Evolutionary conservation across 306 rosid species (phyloP), one percentile per base, ranked within the genome.

Genomic region (Cucurbita pepo): DNA sequence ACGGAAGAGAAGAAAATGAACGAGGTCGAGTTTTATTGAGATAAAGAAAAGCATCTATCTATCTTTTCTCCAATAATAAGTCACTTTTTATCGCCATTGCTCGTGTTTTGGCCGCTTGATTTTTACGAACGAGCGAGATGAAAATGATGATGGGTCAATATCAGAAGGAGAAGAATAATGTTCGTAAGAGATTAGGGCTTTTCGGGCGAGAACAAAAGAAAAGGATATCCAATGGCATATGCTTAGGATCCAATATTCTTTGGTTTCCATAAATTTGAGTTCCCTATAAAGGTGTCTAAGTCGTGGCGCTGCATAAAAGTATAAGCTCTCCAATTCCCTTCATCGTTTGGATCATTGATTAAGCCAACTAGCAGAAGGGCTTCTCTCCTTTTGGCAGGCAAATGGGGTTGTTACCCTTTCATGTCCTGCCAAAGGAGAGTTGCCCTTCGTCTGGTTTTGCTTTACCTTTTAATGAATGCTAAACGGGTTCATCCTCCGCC

Each of bases 381-480:
- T 12, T 25, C 90, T 91, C 80, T 84, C 40, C 84, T 66, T 71
- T 75, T 85, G 97, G 95, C 95, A 84, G 90, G 78, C 44, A 69
- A 57, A 30, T 13, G 14, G 18, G n/a, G 7, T 50, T 14, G 3
- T 50, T 14, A 14, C 7, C 6, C 54, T 50, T 50, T 50, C 37
- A 5, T 21, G 64, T 79, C 60, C 90, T 38, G 92, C 97, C 97
- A 91, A 91, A 88, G 90, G 87, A 91, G 97, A 91, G 95, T 88
- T 88, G 92, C 89, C 97, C 97, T 84, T 72, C 75, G 58, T 78
- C 78, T 85, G 77, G 59, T 82, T 84, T 69, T 79, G 44, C 89
- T 88, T 59, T 86, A 79, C 76, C n/a, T 30, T 30, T 30, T 30
- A 30, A 30, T 30, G 34, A 30, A 30, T 30, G 34, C 34, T 30